Percentiles rank a stretch among this genome's conserved stretches.
Evolutionary conservation across 805 yeast species (phyloP).

Genomic region (Candida sphagnicola): DNA sequence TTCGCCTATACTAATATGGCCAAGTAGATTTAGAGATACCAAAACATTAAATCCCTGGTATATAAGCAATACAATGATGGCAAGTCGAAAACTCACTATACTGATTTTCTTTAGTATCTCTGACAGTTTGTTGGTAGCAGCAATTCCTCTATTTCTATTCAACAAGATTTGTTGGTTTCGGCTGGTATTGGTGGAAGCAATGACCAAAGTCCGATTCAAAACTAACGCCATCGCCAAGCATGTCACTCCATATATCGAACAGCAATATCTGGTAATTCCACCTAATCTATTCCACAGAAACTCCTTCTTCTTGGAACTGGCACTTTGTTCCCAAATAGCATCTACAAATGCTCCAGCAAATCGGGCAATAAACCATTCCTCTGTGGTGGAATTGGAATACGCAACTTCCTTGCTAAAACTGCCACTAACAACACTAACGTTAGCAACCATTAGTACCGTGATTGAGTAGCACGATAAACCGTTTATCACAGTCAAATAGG

Average conservation of each 20-base stretch:
- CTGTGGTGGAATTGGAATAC: not conserved
- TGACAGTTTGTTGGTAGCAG: slow-evolving; percentile 7
- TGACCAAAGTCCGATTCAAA: slow-evolving; percentile 32
- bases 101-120: slow-evolving; percentile 17
- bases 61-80: slow-evolving; percentile 21
- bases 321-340: slow-evolving; percentile 14
- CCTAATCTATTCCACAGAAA: slow-evolving; percentile 11
- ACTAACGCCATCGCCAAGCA: slow-evolving; percentile 36
- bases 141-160: slow-evolving; percentile 11
- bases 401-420: not conserved
- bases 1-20: slow-evolving; percentile 11
- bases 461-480: no score
- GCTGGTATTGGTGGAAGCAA: slow-evolving; percentile 33
- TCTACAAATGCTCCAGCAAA: slow-evolving; percentile 9
- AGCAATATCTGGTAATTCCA: slow-evolving; percentile 24
- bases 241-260: slow-evolving; percentile 33
- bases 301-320: slow-evolving; percentile 4
- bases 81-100: slow-evolving; percentile 23
- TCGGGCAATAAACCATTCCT: slow-evolving; percentile 4
- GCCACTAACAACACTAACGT: not conserved
- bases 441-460: not conserved
- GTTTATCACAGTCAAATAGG: no score
- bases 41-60: slow-evolving; percentile 24
- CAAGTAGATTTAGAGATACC: slow-evolving; percentile 25
- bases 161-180: slow-evolving; percentile 18